Percentiles rank a stretch among this genome's conserved stretches.
Evolutionary conservation across 257 asterid species (phyloP).

Genomic region (Primulina tabacum): DNA sequence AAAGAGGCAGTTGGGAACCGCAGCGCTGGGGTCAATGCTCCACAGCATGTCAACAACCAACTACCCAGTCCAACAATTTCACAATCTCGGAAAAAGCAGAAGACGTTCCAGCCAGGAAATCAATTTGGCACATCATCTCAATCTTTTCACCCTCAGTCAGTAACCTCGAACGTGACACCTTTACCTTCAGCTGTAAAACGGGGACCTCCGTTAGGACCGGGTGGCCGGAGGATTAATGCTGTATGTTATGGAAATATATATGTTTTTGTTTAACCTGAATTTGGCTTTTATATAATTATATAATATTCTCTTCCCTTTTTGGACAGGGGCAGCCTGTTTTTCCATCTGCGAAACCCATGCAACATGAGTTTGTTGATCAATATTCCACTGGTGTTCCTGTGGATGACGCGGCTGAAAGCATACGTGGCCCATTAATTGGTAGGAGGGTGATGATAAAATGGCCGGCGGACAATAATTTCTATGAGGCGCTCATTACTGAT

Average conservation of each 20-base stretch:
- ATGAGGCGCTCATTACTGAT: constrained; percentile 79
- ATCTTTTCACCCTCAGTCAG: constrained; percentile 44
- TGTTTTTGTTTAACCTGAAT: not conserved
- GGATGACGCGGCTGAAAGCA: constrained; percentile 56
- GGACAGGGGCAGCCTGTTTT: constrained; percentile 51
- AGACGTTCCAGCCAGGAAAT: constrained; percentile 48
- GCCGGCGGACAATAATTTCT: constrained; percentile 88
- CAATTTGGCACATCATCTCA: constrained; percentile 52
- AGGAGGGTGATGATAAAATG: constrained; percentile 95
- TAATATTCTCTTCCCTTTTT: constrained; percentile 20
- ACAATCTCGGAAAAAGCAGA: constrained; percentile 78
- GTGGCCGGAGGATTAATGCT: constrained; percentile 55
- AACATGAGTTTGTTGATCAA: constrained; percentile 55
- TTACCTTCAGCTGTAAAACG: constrained; percentile 44
- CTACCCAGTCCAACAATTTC: constrained; percentile 67
- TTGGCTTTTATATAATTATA: constrained; percentile 1
- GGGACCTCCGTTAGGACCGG: constrained; percentile 58
- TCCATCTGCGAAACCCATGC: constrained; percentile 46
- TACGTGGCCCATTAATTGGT: constrained; percentile 63
- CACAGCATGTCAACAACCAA: constrained; percentile 61
- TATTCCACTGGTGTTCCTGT: constrained; percentile 52
- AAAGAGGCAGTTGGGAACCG: constrained; percentile 76
- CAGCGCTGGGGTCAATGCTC: constrained; percentile 30
- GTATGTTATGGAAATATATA: constrained; percentile 36
- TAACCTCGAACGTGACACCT: constrained; percentile 44